These are phyloP conservation scores for Chiua virens DNA, from an alignment of 768 basidiomycete species.

Conservation along the genomic window DNA sequence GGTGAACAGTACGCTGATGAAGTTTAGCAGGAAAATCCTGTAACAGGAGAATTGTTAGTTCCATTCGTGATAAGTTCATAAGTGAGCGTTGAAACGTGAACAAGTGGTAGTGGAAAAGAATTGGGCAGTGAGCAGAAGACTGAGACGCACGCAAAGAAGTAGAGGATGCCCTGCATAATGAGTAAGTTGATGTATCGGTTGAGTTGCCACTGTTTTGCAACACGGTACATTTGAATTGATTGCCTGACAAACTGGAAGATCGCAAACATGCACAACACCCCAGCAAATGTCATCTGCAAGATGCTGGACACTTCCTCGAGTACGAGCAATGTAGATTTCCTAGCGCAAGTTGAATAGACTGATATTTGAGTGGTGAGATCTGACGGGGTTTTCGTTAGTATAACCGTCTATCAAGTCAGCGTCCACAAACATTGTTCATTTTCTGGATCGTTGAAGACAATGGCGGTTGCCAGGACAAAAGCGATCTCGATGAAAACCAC, in stretches of 20 bases:
- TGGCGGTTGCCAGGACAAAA: neutral
- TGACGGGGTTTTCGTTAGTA: neutral
- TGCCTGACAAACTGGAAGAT: neutral
- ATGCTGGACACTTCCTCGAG: neutral
- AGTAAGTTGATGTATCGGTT: neutral
- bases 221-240: neutral
- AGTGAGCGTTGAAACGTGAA: too few relatives aligned
- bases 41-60: neutral
- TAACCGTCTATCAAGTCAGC: too few relatives aligned
- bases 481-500: neutral
- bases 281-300: neutral
- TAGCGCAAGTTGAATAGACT: too few relatives aligned
- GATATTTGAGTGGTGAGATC: neutral
- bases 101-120: too few relatives aligned
- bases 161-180: neutral
- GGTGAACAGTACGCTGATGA: neutral
- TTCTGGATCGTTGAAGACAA: too few relatives aligned
- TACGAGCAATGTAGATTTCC: neutral
- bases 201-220: neutral
- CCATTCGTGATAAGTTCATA: neutral
- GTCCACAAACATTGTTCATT: too few relatives aligned
- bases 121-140: neutral
- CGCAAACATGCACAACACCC: neutral
- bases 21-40: neutral
- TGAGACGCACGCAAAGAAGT: neutral